Evolutionary conservation across 208 protist genomes (phyloP), one percentile per base, ranked within the genome.

Genomic region (Tritrichomonas foetus): DNA sequence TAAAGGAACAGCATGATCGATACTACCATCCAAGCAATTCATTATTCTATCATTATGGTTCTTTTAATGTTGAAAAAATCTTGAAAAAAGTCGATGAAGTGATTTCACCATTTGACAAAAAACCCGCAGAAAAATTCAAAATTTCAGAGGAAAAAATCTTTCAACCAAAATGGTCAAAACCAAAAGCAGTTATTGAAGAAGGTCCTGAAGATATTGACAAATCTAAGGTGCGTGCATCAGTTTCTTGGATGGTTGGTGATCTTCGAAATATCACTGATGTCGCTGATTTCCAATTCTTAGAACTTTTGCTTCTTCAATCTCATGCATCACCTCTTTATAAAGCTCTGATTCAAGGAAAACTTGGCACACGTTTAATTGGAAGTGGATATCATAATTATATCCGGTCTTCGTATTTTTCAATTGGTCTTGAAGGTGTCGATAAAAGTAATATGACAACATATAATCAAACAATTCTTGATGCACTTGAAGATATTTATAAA

Each of bases 1-100:
- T 84, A 3, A 84, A 84, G 53, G 22, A 30, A 44, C 2, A 33
- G 1, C 74, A 84, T 44, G 2, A 49, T 39, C 9, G 13, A n/a
- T 84, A 84, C 30, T 84, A 84, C 25, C 74, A 53, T 53, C 74
- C 74, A 36, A 36, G 57, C 30, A 96, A 96, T 94, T 50, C 95
- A n/a, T 5, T 84, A 25, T 93, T 94, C n/a, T 94, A 39, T 30
- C 41, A 57, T 39, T 94, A 84, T 53, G 72, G 94, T 74, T 11
- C 3, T 74, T n/a, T 66, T 84, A 8, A 33, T 84, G 16, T 84
- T 53, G 33, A 33, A 33, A n/a, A 84, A 84, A 30, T 84, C 30
- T 25, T 84, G 36, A 25, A 49, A 84, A 49, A 53, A 53, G 74
- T 84, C 3, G 36, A 84, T 84, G 1, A 53, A 16, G 74, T 53